Conservation (phyloP, 208 protist species). For the Trypanosoma lewisi region DNA sequence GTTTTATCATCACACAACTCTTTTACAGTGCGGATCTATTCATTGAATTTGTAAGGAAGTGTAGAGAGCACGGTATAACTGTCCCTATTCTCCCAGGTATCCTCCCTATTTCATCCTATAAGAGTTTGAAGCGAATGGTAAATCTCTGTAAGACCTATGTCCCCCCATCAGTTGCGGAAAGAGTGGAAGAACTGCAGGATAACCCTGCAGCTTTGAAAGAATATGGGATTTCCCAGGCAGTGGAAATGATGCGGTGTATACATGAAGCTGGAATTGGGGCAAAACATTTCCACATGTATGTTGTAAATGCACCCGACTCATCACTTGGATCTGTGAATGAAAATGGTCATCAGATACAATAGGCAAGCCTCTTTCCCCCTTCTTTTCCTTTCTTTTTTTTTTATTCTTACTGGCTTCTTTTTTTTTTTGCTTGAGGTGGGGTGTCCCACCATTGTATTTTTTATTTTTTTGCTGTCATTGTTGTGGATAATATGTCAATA, state of each 20-base stretch:
- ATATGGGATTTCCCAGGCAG: slow-evolving; percentile 61
- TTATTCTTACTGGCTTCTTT: no score
- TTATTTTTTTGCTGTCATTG: no score
- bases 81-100: slow-evolving; percentile 94
- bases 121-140: slow-evolving; percentile 64
- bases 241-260: slow-evolving; percentile 59
- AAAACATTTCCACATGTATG: slow-evolving; percentile 82
- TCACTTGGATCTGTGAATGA: slow-evolving; percentile 45
- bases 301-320: slow-evolving; percentile 46
- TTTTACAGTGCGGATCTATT: slow-evolving; percentile 95
- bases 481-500: no score
- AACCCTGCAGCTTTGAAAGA: slow-evolving; percentile 44
- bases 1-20: slow-evolving; percentile 96
- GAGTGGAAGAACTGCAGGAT: slow-evolving; percentile 64
- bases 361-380: no score
- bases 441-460: no score
- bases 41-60: slow-evolving; percentile 87
- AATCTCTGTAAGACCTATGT: slow-evolving; percentile 74
- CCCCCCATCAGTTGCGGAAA: slow-evolving; percentile 39
- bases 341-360: slow-evolving; percentile 21
- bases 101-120: slow-evolving; percentile 89
- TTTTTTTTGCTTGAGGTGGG: no score
- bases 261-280: slow-evolving; percentile 45
- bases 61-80: slow-evolving; percentile 87
- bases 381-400: no score